These are phyloP conservation scores for Elsinoe batatas DNA, from an alignment of 2,329 filamentous ascomycete genomes.

Conservation along the genomic window DNA sequence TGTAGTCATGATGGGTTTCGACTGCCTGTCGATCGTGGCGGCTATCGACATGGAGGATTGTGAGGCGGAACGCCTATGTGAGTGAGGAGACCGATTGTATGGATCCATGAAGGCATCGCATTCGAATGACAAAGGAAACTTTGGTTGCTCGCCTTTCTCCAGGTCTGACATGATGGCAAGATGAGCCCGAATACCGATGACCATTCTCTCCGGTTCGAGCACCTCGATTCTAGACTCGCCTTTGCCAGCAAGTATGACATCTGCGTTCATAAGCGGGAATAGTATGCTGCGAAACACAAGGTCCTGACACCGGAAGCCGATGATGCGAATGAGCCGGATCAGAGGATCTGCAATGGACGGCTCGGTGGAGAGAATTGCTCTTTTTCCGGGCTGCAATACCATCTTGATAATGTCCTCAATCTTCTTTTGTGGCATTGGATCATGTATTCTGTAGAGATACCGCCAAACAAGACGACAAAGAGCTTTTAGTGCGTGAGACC, in stretches of 20 bases:
- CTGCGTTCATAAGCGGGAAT: slow-evolving; percentile 86
- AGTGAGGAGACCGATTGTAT: slow-evolving; percentile 26
- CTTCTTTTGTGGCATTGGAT: slow-evolving; percentile 65
- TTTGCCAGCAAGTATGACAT: slow-evolving; percentile 43
- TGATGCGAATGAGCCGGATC: slow-evolving; percentile 87
- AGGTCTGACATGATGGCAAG: slow-evolving; percentile 86
- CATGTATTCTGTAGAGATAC: slow-evolving; percentile 65
- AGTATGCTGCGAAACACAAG: slow-evolving; percentile 86
- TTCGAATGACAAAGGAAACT: slow-evolving; percentile 63
- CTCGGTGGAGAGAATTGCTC: slow-evolving; percentile 73
- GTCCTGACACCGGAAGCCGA: slow-evolving; percentile 88
- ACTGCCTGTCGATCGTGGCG: slow-evolving; percentile 49
- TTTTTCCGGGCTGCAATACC: slow-evolving; percentile 70
- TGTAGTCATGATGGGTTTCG: slow-evolving; percentile 50
- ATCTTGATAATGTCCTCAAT: slow-evolving; percentile 83
- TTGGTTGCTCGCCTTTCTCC: slow-evolving; percentile 74
- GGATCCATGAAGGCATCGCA: slow-evolving; percentile 36
- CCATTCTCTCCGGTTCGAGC: slow-evolving; percentile 89
- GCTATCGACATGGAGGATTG: slow-evolving; percentile 22
- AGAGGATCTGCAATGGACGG: slow-evolving; percentile 76
- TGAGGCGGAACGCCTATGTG: slow-evolving; percentile 27
- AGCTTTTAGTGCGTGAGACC: slow-evolving; percentile 74
- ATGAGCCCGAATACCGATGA: slow-evolving; percentile 93
- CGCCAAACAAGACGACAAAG: slow-evolving; percentile 89
- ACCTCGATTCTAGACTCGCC: slow-evolving; percentile 74